Conservation (phyloP, 306 rosid species). For the Dalbergia oliveri region DNA sequence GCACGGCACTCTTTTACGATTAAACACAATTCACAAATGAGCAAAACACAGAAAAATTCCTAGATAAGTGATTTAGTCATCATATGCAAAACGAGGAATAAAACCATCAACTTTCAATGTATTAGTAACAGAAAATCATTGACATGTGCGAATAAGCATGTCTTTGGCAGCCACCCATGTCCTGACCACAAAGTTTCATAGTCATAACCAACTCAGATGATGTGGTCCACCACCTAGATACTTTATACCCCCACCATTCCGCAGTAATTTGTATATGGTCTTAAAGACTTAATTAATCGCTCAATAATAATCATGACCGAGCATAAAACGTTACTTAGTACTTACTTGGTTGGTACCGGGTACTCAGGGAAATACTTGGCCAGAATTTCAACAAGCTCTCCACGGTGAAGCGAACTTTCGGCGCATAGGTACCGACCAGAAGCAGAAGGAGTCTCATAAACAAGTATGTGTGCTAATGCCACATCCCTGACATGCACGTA, state of each 20-base stretch:
- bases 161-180: not conserved
- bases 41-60: not conserved
- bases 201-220: not conserved
- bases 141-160: not conserved
- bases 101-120: not conserved
- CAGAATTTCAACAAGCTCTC: conserved; percentile 76
- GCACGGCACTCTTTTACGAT: too few relatives aligned
- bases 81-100: not conserved
- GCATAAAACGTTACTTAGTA: not conserved
- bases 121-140: not conserved
- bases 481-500: conserved; percentile 88
- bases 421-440: conserved; percentile 85
- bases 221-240: not conserved
- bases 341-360: conserved; percentile 83
- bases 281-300: not conserved
- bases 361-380: conserved; percentile 78
- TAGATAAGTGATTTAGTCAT: not conserved
- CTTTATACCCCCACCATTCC: not conserved
- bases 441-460: conserved; percentile 78
- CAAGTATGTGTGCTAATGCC: conserved; percentile 85
- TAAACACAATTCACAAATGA: too few relatives aligned
- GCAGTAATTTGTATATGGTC: not conserved
- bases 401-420: conserved; percentile 85
- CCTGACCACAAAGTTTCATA: not conserved
- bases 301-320: not conserved